A percentile compares a stretch with the other conserved stretches of the same genome.
Evolutionary conservation across 495 filamentous ascomycete species (phyloP).

Genomic region (Symbiotaphrina buchneri): DNA sequence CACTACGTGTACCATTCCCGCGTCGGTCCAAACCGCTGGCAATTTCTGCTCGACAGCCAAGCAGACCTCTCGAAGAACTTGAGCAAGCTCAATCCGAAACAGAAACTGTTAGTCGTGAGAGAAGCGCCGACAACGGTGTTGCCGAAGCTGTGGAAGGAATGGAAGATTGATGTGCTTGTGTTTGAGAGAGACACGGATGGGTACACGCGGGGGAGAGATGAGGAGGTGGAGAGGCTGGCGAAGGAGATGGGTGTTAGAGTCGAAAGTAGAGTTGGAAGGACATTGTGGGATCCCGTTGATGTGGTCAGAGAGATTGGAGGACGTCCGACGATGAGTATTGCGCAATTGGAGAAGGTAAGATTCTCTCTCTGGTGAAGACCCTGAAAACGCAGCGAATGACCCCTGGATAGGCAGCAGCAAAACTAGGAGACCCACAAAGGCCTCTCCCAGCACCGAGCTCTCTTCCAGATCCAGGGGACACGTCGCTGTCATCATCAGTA

Average conservation of each 20-base stretch:
- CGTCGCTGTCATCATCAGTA: slow-evolving; percentile 25
- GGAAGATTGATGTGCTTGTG: slow-evolving; percentile 45
- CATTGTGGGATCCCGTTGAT: slow-evolving; percentile 43
- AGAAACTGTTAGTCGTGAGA: slow-evolving; percentile 40
- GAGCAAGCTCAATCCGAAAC: slow-evolving; percentile 33
- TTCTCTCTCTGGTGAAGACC: not conserved
- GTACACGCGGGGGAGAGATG: slow-evolving; percentile 38
- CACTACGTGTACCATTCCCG: slow-evolving; percentile 49
- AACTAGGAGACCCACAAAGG: slow-evolving; percentile 27
- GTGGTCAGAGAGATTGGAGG: slow-evolving; percentile 35
- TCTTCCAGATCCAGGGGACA: slow-evolving; percentile 37
- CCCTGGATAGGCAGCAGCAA: slow-evolving; percentile 12
- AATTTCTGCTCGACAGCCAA: slow-evolving; percentile 45
- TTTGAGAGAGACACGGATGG: slow-evolving; percentile 56
- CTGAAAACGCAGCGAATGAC: not conserved
- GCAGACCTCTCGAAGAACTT: slow-evolving; percentile 36
- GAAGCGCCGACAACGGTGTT: slow-evolving; percentile 44
- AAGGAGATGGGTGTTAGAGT: slow-evolving; percentile 39
- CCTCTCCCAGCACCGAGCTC: slow-evolving; percentile 28
- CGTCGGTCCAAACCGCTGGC: slow-evolving; percentile 42
- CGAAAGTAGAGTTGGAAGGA: slow-evolving; percentile 31
- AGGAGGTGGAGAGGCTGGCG: slow-evolving; percentile 25
- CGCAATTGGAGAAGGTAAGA: slow-evolving; percentile 28
- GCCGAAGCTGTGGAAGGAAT: slow-evolving; percentile 41
- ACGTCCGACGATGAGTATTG: slow-evolving; percentile 47